Base-by-base conservation (phyloP, 129 eudicot genomes). In the Daucus carota region DNA sequence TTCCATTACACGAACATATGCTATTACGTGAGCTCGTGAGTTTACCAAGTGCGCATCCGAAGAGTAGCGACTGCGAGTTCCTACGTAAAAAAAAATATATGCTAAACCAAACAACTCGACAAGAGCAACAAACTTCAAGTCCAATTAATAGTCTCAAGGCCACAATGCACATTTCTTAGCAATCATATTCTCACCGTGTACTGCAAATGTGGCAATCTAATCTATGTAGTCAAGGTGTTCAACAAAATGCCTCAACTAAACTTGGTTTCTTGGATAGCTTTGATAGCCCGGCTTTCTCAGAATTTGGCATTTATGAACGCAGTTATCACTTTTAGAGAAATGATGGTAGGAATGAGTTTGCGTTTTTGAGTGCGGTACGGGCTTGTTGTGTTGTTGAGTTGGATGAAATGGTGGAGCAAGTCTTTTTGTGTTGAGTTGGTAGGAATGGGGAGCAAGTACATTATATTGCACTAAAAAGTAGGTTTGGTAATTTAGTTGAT, bases 201-300 rank as follows among this genome's bases (percentile, higher is more conserved):
- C 24, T 79, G 67, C 8, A 83, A 79, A 81, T 86, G 87, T 32
- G 85, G 85, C 47, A 81, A 75, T 12, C 17, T 83, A 42, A 79
- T 32, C 54, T 75, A 78, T 72, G 87, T 87, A 77, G 36, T 72
- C 69, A 72, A 70, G 26, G 42, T 86, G 82, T 86, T 86, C 85
- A 85, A 81, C 28, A 33, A 32, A 78, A 81, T 86, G 87, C 79
- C 90, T 73, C 81, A 83, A 45, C 69, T 81, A 80, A 86, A 83
- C 46, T 75, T 86, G 76, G 81, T 86, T 29, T 86, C 90, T 45
- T 86, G 90, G 87, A 86, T 85, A n/a, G 90, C 87, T 11, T 69
- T 86, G 87, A 78, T 86, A 14, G 78, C 85, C 41, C 84, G 79
- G 63, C 83, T 77, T 72, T 83, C 87, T 17, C 90, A 83, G 66